phyloP scores from a whole-genome alignment of 1,139 yeast genomes.

The Maudiozyma humilis region DNA sequence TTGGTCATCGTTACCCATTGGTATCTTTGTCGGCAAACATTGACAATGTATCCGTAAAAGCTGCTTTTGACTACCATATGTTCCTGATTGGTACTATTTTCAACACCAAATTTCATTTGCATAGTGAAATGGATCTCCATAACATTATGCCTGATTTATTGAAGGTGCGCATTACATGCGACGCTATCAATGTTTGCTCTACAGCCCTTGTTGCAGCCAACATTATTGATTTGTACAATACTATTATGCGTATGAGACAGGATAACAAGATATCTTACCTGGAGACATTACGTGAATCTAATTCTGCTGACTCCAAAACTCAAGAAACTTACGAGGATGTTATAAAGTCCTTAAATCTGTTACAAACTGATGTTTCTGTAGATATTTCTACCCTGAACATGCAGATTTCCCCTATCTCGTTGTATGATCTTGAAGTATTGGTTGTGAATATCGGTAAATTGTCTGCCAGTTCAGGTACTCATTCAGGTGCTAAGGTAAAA shows the following conservation, averaged over 20 bases:
- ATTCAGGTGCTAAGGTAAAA: conserved; percentile 38
- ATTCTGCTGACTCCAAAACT: conserved; percentile 18
- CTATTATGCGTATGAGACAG: conserved; percentile 61
- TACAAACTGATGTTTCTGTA: conserved; percentile 56
- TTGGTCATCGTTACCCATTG: conserved; percentile 51
- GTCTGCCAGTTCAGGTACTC: conserved; percentile 50
- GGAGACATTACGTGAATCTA: conserved; percentile 44
- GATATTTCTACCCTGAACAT: conserved; percentile 47
- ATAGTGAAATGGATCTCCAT: conserved; percentile 54
- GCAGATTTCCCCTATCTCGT: conserved; percentile 69
- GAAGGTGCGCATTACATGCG: conserved; percentile 49
- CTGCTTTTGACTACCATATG: conserved; percentile 77
- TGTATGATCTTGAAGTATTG: conserved; percentile 66
- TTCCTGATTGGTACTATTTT: conserved; percentile 57
- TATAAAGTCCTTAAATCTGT: conserved; percentile 22
- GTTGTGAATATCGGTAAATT: conserved; percentile 54
- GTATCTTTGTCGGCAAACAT: conserved; percentile 56
- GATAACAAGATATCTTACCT: conserved; percentile 66
- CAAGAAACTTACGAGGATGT: conserved; percentile 18
- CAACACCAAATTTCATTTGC: conserved; percentile 48
- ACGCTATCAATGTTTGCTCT: conserved; percentile 50
- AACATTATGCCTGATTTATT: conserved; percentile 49
- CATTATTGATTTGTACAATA: conserved; percentile 65
- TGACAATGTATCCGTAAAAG: conserved; percentile 47
- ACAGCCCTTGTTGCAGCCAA: conserved; percentile 85